These are phyloP conservation scores for Arthroderma uncinatum DNA, from an alignment of 2,329 filamentous ascomycete species.

Conservation along the genomic window DNA sequence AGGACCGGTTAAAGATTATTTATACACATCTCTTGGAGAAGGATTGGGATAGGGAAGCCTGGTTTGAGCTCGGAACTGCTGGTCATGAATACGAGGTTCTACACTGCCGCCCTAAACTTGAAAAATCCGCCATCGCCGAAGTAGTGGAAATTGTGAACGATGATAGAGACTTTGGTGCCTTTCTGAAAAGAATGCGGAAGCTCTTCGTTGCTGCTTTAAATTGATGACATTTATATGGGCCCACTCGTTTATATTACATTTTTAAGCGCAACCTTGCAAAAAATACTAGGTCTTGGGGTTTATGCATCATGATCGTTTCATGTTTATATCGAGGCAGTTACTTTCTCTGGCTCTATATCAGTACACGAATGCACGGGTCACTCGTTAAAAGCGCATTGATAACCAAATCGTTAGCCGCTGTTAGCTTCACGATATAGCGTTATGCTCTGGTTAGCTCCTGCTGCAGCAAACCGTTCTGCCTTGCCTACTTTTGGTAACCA, in stretches of 20 bases:
- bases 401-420: constrained; percentile 39
- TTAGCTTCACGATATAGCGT: constrained; percentile 79
- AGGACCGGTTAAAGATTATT: constrained; percentile 79
- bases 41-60: constrained; percentile 79
- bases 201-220: constrained; percentile 48
- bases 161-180: constrained; percentile 47
- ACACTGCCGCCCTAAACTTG: constrained; percentile 60
- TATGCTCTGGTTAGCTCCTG: constrained; percentile 63
- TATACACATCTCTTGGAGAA: constrained; percentile 79
- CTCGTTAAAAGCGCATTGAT: neutral
- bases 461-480: constrained; percentile 63
- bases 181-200: constrained; percentile 53
- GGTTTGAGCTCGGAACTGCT: constrained; percentile 80
- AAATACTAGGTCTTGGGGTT: neutral
- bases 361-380: too few species aligned
- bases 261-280: neutral
- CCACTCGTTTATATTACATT: neutral
- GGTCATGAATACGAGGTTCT: constrained; percentile 75
- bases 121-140: constrained; percentile 43
- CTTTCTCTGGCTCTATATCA: neutral
- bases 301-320: neutral
- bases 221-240: constrained; percentile 17
- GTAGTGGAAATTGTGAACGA: constrained; percentile 49
- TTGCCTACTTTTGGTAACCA: constrained; percentile 63
- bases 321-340: neutral